A percentile compares a stretch with the other conserved stretches of the same genome.
Evolutionary conservation across 1,139 yeast species (phyloP).

Genomic region (Lodderomyces parapsilosis): DNA sequence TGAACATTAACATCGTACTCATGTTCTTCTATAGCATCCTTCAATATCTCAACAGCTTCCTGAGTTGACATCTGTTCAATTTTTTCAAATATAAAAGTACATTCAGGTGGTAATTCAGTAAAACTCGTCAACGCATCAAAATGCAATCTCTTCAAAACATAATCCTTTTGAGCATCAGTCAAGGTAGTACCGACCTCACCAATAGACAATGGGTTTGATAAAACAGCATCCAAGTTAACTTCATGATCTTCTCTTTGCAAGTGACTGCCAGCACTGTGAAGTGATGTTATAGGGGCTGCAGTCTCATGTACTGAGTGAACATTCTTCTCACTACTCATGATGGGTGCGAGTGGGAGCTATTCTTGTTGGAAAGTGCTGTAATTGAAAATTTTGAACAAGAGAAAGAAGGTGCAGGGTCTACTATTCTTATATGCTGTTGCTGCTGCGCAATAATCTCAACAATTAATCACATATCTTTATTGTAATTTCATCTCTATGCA

Average conservation of each 20-base stretch:
- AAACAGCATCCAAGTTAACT: constrained; percentile 3
- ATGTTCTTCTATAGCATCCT: constrained; percentile 19
- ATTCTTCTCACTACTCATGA: not conserved
- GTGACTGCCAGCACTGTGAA: constrained; percentile 4
- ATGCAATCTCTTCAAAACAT: constrained; percentile 27
- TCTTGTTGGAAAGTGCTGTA: not conserved
- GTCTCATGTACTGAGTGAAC: not conserved
- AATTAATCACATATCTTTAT: too few species aligned
- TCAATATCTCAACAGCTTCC: constrained; percentile 23
- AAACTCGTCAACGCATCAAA: constrained; percentile 25
- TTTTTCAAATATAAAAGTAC: constrained; percentile 30
- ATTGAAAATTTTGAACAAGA: not conserved
- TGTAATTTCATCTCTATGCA: too few species aligned
- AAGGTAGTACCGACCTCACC: constrained; percentile 26
- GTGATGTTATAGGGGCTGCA: not conserved
- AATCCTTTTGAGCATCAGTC: constrained; percentile 25
- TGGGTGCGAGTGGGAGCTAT: not conserved
- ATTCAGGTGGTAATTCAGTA: constrained; percentile 27
- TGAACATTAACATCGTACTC: constrained; percentile 21
- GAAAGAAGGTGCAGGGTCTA: not conserved
- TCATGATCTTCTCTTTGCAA: constrained; percentile 2
- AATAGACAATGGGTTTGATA: constrained; percentile 19
- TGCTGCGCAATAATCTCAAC: not conserved
- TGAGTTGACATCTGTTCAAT: constrained; percentile 20
- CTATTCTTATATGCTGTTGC: not conserved